These are phyloP conservation scores for Hemileia vastatrix DNA, from an alignment of 1,284 basidiomycete species.

Conservation along the genomic window DNA sequence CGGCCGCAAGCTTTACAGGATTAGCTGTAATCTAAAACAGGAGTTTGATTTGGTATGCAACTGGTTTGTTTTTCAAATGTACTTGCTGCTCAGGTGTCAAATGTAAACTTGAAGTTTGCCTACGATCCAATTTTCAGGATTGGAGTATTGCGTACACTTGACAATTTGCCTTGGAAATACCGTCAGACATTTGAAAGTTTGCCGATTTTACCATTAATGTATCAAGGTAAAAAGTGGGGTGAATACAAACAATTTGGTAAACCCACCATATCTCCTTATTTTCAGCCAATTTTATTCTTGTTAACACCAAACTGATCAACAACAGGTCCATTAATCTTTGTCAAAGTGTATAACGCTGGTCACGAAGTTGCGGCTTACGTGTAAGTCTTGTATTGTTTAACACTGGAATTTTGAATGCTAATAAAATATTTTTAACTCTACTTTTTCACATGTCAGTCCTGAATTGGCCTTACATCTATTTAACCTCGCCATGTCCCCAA, in stretches of 20 bases:
- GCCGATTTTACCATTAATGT: constrained; percentile 1
- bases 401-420: no score
- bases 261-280: neutral
- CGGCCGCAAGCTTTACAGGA: neutral
- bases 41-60: constrained; percentile 21
- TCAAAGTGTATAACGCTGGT: constrained; percentile 12
- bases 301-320: no score
- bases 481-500: no score
- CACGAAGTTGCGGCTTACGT: constrained; percentile 20
- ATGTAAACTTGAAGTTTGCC: neutral
- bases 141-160: neutral
- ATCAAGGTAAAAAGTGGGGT: constrained; percentile 5
- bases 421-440: no score
- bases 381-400: no score
- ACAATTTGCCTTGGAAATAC: neutral
- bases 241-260: constrained; percentile 16
- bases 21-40: constrained; percentile 1
- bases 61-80: constrained; percentile 2
- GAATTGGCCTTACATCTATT: no score
- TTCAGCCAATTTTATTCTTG: neutral
- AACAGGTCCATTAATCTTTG: constrained; percentile 18
- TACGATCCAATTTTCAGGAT: neutral
- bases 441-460: no score
- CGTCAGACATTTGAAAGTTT: neutral
- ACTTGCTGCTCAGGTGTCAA: neutral